Evolutionary conservation across 495 filamentous ascomycete species (phyloP).

Genomic region (Penicillium maclennaniae): DNA sequence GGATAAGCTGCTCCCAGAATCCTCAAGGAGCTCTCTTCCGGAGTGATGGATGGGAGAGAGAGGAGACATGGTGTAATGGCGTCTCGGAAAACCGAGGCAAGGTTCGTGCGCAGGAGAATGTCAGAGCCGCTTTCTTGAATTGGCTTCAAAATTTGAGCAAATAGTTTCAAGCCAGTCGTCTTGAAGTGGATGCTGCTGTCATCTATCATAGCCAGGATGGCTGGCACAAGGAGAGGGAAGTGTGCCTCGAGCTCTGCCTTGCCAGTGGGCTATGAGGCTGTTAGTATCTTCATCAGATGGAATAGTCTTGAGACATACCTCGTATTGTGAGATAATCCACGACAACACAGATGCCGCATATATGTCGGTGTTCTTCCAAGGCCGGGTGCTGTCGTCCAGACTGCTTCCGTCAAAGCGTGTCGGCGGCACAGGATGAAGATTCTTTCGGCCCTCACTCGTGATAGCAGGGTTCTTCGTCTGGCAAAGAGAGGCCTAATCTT

Average conservation of each 20-base stretch:
- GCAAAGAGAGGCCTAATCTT: conserved; percentile 67
- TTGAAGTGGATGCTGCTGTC: conserved; percentile 56
- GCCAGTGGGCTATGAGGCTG: conserved; percentile 21
- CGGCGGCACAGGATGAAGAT: conserved; percentile 45
- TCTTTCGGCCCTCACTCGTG: conserved; percentile 59
- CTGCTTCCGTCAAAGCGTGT: conserved; percentile 42
- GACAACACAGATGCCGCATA: conserved; percentile 60
- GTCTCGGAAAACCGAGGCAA: conserved; percentile 75
- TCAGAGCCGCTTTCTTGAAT: conserved; percentile 43
- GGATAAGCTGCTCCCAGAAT: conserved; percentile 65
- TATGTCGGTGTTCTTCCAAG: conserved; percentile 67
- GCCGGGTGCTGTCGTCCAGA: conserved; percentile 51
- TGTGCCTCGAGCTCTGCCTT: conserved; percentile 42
- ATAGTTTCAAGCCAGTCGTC: conserved; percentile 55
- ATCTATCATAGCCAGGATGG: conserved; percentile 76
- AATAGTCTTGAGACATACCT: conserved; percentile 14
- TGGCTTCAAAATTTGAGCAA: conserved; percentile 58
- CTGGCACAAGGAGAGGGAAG: conserved; percentile 82
- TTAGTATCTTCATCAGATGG: conserved; percentile 2
- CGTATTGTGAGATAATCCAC: conserved; percentile 57
- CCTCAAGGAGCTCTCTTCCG: conserved; percentile 62
- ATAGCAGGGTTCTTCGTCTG: conserved; percentile 59
- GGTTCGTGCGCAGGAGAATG: conserved; percentile 66
- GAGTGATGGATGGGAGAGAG: conserved; percentile 75
- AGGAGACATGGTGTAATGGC: conserved; percentile 69